Evolutionary conservation across 805 yeast species (phyloP).

Genomic region (Hermanozyma aechmeae): DNA sequence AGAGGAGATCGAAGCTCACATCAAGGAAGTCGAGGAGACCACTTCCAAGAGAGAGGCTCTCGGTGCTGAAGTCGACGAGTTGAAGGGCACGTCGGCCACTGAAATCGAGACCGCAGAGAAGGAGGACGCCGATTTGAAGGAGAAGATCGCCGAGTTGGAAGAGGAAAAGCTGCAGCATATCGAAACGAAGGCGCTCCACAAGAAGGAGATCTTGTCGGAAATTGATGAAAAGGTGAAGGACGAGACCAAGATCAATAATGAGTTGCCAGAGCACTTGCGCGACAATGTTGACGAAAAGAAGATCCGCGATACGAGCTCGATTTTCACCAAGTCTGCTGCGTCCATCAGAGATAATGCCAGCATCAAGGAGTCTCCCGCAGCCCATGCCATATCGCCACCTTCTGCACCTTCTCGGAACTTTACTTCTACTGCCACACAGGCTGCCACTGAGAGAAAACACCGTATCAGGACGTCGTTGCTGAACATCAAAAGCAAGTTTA

Average conservation of each 20-base stretch:
- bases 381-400: too few species aligned
- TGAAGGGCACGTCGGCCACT: constrained; percentile 15
- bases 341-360: too few species aligned
- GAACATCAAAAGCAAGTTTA: too few species aligned
- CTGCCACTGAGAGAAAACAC: too few species aligned
- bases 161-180: constrained; percentile 27
- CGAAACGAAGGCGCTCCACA: constrained; percentile 26
- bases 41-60: constrained; percentile 30
- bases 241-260: constrained; percentile 38
- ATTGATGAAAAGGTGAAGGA: constrained; percentile 32
- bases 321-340: constrained; percentile 14
- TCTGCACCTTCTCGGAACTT: too few species aligned
- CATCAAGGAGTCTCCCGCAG: too few species aligned
- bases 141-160: constrained; percentile 33
- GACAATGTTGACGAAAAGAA: constrained; percentile 23
- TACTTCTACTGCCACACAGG: too few species aligned
- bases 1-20: constrained; percentile 23
- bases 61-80: constrained; percentile 28
- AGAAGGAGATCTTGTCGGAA: constrained; percentile 20
- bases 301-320: constrained; percentile 29
- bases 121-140: constrained; percentile 27
- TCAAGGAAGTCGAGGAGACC: constrained; percentile 22
- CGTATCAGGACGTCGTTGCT: too few species aligned
- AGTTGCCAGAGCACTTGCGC: constrained; percentile 45
- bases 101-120: constrained; percentile 18